These are phyloP conservation scores for Erodium chrysanthum DNA, from an alignment of 441 rosid genomes.

Conservation along the genomic window DNA sequence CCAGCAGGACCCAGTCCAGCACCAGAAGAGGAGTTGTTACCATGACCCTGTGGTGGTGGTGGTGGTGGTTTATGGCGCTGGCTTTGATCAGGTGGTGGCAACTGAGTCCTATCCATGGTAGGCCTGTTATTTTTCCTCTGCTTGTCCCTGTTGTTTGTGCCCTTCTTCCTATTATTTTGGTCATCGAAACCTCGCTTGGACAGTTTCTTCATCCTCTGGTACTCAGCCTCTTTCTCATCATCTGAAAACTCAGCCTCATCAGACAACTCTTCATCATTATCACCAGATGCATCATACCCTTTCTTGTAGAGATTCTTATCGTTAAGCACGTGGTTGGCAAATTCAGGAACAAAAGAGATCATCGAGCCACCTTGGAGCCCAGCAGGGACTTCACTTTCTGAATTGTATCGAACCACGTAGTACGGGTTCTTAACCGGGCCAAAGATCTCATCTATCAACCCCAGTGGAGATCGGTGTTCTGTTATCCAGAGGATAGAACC, in stretches of 20 bases:
- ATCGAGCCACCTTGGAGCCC: slow-evolving; percentile 46
- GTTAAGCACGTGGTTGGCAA: slow-evolving; percentile 58
- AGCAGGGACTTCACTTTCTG: slow-evolving; percentile 69
- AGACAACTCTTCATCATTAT: slow-evolving; percentile 77
- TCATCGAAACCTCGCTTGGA: slow-evolving; percentile 53
- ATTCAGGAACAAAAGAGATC: slow-evolving; percentile 73
- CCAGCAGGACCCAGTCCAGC: slow-evolving; percentile 22
- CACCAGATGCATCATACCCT: slow-evolving; percentile 96
- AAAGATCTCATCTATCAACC: slow-evolving; percentile 80
- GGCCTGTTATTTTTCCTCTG: slow-evolving; percentile 32
- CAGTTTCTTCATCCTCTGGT: slow-evolving; percentile 52
- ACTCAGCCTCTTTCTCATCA: slow-evolving; percentile 87
- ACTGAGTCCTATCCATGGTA: slow-evolving; percentile 19
- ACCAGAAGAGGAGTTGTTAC: slow-evolving; percentile 29
- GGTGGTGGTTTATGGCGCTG: slow-evolving; percentile 20
- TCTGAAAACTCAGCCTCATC: slow-evolving; percentile 88
- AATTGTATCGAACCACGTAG: slow-evolving; percentile 82
- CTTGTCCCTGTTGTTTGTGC: slow-evolving; percentile 28
- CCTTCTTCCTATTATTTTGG: slow-evolving; percentile 41
- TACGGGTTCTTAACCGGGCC: slow-evolving; percentile 87
- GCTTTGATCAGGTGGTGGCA: slow-evolving; percentile 18
- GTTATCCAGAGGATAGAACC: slow-evolving; percentile 88
- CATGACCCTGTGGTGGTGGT: slow-evolving; percentile 23
- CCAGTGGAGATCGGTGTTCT: slow-evolving; percentile 51
- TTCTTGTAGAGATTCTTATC: slow-evolving; percentile 67